These are phyloP conservation scores for Amaranthus tricolor DNA, from an alignment of 179 eudicot species.

Conservation along the genomic window DNA sequence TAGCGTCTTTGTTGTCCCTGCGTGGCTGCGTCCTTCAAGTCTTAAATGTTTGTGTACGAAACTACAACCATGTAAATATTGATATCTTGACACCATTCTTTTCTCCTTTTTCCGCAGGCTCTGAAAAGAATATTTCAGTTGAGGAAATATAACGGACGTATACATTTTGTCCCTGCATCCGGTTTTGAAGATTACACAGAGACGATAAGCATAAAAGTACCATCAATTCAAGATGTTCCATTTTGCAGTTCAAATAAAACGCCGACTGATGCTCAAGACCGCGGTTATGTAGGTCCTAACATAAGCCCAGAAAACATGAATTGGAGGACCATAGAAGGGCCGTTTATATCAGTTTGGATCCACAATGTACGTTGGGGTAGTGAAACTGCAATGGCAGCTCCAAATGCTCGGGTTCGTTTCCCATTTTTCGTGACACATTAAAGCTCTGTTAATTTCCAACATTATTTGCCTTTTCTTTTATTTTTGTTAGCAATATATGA, in stretches of 20 bases:
- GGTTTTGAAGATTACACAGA: constrained; percentile 64
- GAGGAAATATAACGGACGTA: constrained; percentile 75
- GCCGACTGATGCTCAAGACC: constrained; percentile 31
- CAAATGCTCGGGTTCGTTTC: constrained; percentile 72
- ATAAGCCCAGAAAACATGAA: constrained; percentile 38
- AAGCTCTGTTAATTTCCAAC: neutral
- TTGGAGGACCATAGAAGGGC: constrained; percentile 87
- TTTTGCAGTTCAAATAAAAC: constrained; percentile 28
- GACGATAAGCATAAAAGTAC: constrained; percentile 33
- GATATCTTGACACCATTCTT: neutral
- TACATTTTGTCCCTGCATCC: constrained; percentile 79
- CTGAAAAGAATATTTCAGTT: constrained; percentile 60
- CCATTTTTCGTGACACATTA: neutral
- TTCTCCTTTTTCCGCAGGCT: constrained; percentile 42
- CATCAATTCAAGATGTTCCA: constrained; percentile 29
- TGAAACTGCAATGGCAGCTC: constrained; percentile 86
- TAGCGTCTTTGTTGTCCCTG: too few relatives aligned
- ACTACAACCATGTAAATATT: neutral
- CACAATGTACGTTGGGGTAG: constrained; percentile 96
- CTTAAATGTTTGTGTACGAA: neutral
- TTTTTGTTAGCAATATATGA: neutral
- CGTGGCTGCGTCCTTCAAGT: neutral
- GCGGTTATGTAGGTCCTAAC: constrained; percentile 57
- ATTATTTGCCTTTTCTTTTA: neutral
- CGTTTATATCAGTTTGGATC: constrained; percentile 95